Conservation (phyloP, 1,139 yeast genomes). For the Entelexis paramagnoliae region DNA sequence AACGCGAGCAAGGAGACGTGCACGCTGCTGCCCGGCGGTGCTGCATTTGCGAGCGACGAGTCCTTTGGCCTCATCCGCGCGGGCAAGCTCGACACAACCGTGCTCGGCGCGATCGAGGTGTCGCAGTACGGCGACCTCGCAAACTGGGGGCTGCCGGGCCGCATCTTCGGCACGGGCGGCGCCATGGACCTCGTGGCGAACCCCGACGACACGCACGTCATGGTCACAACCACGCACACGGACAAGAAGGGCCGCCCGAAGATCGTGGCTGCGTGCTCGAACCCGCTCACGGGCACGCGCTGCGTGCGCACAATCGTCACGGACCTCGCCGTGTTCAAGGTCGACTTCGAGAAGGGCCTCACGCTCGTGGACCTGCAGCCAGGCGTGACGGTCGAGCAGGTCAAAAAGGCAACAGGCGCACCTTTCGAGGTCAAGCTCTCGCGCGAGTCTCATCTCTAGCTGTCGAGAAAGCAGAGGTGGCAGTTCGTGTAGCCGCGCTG, state of each 20-base stretch:
- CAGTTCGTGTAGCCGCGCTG: background rate
- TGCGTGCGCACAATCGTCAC: conserved; percentile 43
- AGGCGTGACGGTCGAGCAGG: conserved; percentile 36
- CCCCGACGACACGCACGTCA: conserved; percentile 40
- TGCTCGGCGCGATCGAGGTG: conserved; percentile 44
- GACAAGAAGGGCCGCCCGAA: conserved; percentile 42
- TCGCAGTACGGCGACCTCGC: conserved; percentile 42
- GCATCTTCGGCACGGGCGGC: conserved; percentile 48
- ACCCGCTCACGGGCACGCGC: conserved; percentile 41
- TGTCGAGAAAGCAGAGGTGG: background rate
- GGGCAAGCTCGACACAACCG: conserved; percentile 39
- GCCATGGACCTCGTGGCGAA: conserved; percentile 47
- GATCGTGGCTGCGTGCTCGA: conserved; percentile 37
- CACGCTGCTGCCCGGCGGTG: conserved; percentile 39
- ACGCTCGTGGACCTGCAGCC: conserved; percentile 38
- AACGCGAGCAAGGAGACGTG: conserved; percentile 48
- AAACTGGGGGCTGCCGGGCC: conserved; percentile 45
- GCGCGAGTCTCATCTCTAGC: background rate
- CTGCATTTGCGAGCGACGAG: conserved; percentile 43
- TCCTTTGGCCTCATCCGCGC: conserved; percentile 44
- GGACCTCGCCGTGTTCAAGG: conserved; percentile 43
- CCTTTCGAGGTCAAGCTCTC: conserved; percentile 29
- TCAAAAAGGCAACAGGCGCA: conserved; percentile 37
- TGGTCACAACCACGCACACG: conserved; percentile 42
- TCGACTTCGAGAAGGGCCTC: conserved; percentile 34